Evolutionary conservation across 129 eudicot species (phyloP).

Genomic region (Dittrichia graveolens): DNA sequence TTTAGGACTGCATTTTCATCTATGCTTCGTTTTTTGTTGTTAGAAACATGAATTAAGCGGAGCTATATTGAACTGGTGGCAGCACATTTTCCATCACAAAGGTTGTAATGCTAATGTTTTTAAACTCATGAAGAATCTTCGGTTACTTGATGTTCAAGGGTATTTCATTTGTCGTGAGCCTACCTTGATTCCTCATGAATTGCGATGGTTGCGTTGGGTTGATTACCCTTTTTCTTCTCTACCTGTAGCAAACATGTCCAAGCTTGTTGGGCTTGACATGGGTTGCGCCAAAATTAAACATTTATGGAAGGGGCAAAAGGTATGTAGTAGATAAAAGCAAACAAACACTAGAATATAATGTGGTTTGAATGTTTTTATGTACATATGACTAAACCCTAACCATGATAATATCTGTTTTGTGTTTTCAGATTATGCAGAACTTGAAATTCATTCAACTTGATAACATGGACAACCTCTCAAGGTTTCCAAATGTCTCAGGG

Average conservation of each 20-base stretch:
- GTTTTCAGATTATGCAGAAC: not conserved
- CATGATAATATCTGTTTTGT: not conserved
- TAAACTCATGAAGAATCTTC: not conserved
- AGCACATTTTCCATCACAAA: too few relatives aligned
- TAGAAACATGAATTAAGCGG: too few relatives aligned
- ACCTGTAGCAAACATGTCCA: not conserved
- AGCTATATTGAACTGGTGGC: too few relatives aligned
- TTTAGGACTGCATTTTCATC: too few relatives aligned
- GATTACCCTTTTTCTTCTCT: conserved; percentile 4
- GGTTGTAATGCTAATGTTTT: not conserved
- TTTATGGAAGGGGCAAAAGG: conserved; percentile 4
- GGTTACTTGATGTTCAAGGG: not conserved
- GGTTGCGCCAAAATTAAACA: not conserved
- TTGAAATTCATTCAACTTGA: not conserved
- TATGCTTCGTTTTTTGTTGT: too few relatives aligned
- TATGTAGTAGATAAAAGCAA: not conserved
- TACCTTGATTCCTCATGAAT: not conserved
- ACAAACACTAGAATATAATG: too few relatives aligned
- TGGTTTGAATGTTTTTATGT: too few relatives aligned
- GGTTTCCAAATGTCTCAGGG: conserved; percentile 7
- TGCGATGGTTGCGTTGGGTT: not conserved
- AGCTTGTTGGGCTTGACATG: not conserved
- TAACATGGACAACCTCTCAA: not conserved
- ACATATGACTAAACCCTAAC: too few relatives aligned
- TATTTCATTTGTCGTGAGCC: not conserved